Percentiles rank a stretch among this genome's conserved stretches.
Evolutionary conservation across 2,329 filamentous ascomycete genomes (phyloP).

Genomic region (Coleophoma eucalyptorum): DNA sequence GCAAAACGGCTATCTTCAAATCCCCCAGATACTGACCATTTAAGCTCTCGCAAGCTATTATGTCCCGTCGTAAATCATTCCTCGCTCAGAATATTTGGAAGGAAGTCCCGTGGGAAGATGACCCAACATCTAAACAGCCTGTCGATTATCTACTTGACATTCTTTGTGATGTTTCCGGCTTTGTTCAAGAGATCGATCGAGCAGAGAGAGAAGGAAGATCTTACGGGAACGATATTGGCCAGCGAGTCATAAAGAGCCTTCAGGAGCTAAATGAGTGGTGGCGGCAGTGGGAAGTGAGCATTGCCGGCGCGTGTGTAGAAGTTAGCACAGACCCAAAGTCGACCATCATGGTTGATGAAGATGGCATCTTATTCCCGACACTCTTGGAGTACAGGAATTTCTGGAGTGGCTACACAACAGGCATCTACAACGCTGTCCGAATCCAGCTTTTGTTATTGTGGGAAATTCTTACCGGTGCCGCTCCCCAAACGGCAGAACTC

Average conservation of each 20-base stretch:
- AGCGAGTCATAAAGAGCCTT: too few relatives aligned
- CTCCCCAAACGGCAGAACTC: neutral
- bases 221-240: neutral
- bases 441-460: conserved; percentile 2
- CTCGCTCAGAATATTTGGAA: conserved; percentile 8
- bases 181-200: neutral
- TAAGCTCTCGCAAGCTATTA: conserved; percentile 7
- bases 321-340: neutral
- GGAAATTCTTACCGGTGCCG: neutral
- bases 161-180: conserved; percentile 4
- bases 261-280: conserved; percentile 5
- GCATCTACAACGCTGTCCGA: conserved; percentile 2
- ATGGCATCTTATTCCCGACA: conserved; percentile 2
- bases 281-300: conserved; percentile 2
- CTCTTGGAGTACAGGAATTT: conserved; percentile 3
- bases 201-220: conserved; percentile 1
- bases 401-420: conserved; percentile 3
- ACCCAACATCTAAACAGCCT: conserved; percentile 3
- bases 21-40: neutral
- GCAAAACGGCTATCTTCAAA: neutral
- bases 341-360: neutral
- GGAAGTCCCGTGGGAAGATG: conserved; percentile 8
- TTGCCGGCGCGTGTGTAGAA: neutral
- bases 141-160: conserved; percentile 7
- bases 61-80: conserved; percentile 3